Base-by-base conservation (phyloP, 2,329 filamentous ascomycete species). In the Dactylonectria estremocensis region DNA sequence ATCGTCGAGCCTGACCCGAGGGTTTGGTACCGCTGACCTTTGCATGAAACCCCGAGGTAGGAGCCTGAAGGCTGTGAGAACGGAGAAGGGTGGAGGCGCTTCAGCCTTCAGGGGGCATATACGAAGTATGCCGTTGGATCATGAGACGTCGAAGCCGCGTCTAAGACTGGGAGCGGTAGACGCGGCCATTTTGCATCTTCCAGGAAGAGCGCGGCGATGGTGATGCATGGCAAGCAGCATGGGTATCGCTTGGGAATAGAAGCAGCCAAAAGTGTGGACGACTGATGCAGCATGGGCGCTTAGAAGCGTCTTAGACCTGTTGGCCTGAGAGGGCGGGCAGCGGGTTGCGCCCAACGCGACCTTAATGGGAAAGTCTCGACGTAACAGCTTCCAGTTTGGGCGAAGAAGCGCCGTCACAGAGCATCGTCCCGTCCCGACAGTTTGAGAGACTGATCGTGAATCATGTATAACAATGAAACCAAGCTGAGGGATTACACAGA, bases 1-100 rank as follows among this genome's bases (percentile, higher is more conserved):
- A 68, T 67, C 49, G 61, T 61, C 49, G 57, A 69, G 69, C 70
- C 71, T 72, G 73, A 72, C 72, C 78, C 78, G 72, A 73, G 61
- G 71, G 68, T 74, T 67, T 73, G 78, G 77, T 77, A 77, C 74
- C 76, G 76, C 76, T 66, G 72, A 71, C 61, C 61, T 72, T 63
- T 77, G 74, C 75, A 77, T 77, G 64, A 74, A 54, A 55, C 59
- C 61, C 62, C 49, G 61, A 69, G 55, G 71, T 69, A 59, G 66
- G 69, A 66, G 68, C 72, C 59, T 45, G 55, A 33, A 64, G 64
- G 50, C 20, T 35, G 48, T 40, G 58, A 59, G 48, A 61, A 65
- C 49, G 61, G 67, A 49, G 62, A 50, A 67, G 55, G 64, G 69
- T 73, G 62, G 64, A 69, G 67, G 58, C 55, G 18, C 56, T 20